These are phyloP conservation scores for Kurtzmaniella quercitrusa DNA, from an alignment of 1,139 yeast species.

Conservation along the genomic window DNA sequence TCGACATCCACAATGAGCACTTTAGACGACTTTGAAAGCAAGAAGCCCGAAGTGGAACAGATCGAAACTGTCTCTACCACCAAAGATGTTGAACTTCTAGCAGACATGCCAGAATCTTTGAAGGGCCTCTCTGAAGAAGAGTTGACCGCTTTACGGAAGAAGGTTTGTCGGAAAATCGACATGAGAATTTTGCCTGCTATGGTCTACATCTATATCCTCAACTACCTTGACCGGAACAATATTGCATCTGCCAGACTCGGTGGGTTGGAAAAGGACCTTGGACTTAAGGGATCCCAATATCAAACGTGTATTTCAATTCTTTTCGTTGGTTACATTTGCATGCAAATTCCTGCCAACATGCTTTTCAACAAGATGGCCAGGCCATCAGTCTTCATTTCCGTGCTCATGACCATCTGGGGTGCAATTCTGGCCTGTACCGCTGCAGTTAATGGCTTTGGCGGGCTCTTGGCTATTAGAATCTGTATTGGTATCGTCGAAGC, in stretches of 20 bases:
- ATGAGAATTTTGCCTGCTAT: slow-evolving; percentile 52
- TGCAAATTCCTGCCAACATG: slow-evolving; percentile 56
- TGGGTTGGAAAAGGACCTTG: slow-evolving; percentile 49
- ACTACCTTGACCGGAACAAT: slow-evolving; percentile 56
- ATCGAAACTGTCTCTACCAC: background rate
- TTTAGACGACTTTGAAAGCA: slow-evolving; percentile 1
- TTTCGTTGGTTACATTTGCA: slow-evolving; percentile 57
- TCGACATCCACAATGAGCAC: background rate
- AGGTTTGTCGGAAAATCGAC: slow-evolving; percentile 46
- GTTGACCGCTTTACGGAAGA: slow-evolving; percentile 32
- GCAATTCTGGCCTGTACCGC: slow-evolving; percentile 45
- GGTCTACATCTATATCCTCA: slow-evolving; percentile 47
- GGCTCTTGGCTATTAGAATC: slow-evolving; percentile 44
- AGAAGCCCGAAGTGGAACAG: slow-evolving; percentile 2
- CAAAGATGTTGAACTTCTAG: background rate
- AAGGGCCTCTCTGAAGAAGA: slow-evolving; percentile 31
- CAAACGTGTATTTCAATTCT: slow-evolving; percentile 54
- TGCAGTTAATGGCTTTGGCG: slow-evolving; percentile 34
- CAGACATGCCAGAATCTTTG: slow-evolving; percentile 27
- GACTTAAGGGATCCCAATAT: slow-evolving; percentile 46
- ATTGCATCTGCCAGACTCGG: slow-evolving; percentile 61
- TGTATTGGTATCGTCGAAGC: slow-evolving; percentile 56
- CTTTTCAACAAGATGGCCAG: slow-evolving; percentile 44
- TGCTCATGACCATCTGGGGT: slow-evolving; percentile 53
- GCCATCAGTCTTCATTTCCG: slow-evolving; percentile 48